Evolutionary conservation across 2,329 filamentous ascomycete genomes (phyloP), one percentile per base, ranked within the genome.

Genomic region (Byssochlamys sp.): DNA sequence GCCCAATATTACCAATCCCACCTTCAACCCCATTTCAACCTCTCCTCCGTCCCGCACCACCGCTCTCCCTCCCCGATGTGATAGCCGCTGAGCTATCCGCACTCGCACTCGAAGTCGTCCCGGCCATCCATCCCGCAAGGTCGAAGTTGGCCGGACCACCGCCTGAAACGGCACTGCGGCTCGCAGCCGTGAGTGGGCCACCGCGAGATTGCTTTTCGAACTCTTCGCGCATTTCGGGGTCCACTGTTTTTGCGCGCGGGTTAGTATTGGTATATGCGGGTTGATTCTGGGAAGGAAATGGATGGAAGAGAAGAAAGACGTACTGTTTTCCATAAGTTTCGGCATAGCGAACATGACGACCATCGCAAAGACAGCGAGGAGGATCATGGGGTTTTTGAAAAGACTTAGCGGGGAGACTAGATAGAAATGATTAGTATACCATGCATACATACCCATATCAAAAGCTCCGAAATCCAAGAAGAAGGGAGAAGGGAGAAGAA

Each of bases 321-420:
- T 84, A 96, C 91, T 96, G 71, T 94, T 96, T 55, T 97, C 91
- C 78, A 97, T 85, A 57, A 99, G 74, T 74, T 96, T 94, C 12
- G 94, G 94, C 88, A 97, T 90, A 63, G 91, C 91, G 66, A 97
- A 81, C 61, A 96, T 91, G 63, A 96, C 78, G 4, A 78, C 86
- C 78, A 96, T 84, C 60, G 87, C 90, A 45, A 94, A 85, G 33
- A 95, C 75, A 3, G 88, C 91, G 78, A 99, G 87, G 60, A 99
- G 81, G 62, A 97, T 96, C 91, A 97, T 97, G 2, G 94, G 94
- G 70, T 90, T 96, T 79, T 94, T 94, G 66, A 96, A 79, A 57
- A 96, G 85, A 58, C 83, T 84, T 58, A 96, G 69, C n/a, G 91
- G 80, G 19, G 86, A 90, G 76, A 92, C 88, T 90, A 19, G 19